Evolutionary conservation across 169 alveolate species (phyloP).

Genomic region (Cystoisospora suis): DNA sequence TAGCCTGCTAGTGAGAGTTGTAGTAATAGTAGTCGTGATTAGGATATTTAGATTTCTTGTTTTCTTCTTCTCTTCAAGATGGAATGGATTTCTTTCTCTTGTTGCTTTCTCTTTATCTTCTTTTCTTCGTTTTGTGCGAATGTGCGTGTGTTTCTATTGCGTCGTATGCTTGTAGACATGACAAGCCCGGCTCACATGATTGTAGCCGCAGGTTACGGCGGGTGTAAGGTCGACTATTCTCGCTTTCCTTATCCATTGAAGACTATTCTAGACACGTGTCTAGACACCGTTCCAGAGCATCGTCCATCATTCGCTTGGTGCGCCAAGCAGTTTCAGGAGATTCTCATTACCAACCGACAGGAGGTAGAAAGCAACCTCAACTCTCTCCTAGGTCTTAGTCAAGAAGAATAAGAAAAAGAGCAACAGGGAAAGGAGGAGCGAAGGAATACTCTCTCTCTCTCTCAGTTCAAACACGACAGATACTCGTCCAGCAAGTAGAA

Average conservation of each 20-base stretch:
- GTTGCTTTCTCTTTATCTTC: background rate
- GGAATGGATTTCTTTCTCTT: conserved; percentile 1
- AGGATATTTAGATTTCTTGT: no score
- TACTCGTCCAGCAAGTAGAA: no score
- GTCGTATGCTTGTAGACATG: conserved; percentile 37
- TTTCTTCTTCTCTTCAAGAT: background rate
- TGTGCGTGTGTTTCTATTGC: background rate
- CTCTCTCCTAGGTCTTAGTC: conserved; percentile 50
- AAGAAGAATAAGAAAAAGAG: background rate
- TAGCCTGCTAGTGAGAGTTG: background rate
- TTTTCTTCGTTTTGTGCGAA: background rate
- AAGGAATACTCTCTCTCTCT: background rate
- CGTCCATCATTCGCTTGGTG: conserved; percentile 63
- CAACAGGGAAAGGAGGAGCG: background rate
- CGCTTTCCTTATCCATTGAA: conserved; percentile 40
- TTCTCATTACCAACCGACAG: conserved; percentile 47
- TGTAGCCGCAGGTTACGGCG: conserved; percentile 64
- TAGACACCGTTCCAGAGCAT: conserved; percentile 19
- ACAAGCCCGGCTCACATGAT: conserved; percentile 48
- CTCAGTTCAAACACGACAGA: no score
- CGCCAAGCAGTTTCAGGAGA: conserved; percentile 57
- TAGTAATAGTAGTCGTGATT: background rate
- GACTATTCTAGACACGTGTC: conserved; percentile 40
- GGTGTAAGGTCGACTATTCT: background rate
- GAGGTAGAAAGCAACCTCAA: conserved; percentile 56